Base-by-base conservation (phyloP, 23 red algal genomes). In the Agarophyton chilense region DNA sequence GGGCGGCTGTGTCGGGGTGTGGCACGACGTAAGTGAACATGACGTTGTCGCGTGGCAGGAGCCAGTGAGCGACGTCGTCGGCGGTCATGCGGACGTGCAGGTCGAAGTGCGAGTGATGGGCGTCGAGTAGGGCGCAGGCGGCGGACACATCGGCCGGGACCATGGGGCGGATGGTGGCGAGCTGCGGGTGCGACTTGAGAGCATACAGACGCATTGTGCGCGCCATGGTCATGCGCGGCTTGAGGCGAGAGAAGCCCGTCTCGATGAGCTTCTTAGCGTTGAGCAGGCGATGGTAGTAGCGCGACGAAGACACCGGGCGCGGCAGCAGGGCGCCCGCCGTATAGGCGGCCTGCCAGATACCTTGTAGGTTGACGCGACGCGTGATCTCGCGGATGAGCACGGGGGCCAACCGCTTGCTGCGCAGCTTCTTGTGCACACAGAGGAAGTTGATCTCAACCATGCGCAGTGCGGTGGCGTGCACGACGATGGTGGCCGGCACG, bases 361-460 rank as follows among this genome's bases (percentile, higher is more conserved):
- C 72, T 2, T 40, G 63, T 21, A 83, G 68, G 68, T 95, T 92
- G 41, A 91, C 93, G 52, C 97, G 87, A 57, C 97, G 73, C n/a
- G 93, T 96, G 72, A 99, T 99, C 77, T 99, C 97, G 43, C 90
- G 89, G 41, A 99, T 99, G 26, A 99, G 85, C 38, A 99, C 97
- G 32, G 97, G 97, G 0, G 97, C 93, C 31, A 99, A 80, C 28
- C 97, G 93, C 66, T 96, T 99, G 32, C 83, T 43, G 12, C 97
- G 72, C 22, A 99, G 81, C 56, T 94, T 96, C 83, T 99, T 99
- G 92, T 99, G 97, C 32, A 99, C 88, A 50, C 97, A 99, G 13
- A 99, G 93, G 58, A 99, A 99, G 77, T 99, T 96, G 45, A 99
- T 95, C 77, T 99, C 97, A 2, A 90, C 93, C 77, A 88, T 82